Evolutionary conservation across 2,329 filamentous ascomycete genomes (phyloP).

Genomic region (Didymella glomerata): DNA sequence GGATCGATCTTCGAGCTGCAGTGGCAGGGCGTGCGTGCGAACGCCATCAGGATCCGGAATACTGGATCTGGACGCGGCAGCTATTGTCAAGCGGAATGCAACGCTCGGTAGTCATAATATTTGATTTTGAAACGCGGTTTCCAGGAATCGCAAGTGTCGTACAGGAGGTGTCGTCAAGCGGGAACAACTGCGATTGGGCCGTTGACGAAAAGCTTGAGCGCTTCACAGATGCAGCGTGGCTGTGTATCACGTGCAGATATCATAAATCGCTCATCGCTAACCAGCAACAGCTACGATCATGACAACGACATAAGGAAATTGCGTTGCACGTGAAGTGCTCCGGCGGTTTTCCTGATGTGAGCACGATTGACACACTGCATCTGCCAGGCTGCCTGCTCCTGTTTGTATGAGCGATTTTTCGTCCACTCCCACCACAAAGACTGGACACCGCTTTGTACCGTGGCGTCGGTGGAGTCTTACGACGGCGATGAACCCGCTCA

Average conservation of each 20-base stretch:
- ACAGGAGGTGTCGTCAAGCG: constrained; percentile 14
- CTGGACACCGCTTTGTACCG: constrained; percentile 14
- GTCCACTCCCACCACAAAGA: constrained; percentile 27
- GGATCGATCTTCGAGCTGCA: constrained; percentile 5
- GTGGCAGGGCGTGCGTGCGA: background rate
- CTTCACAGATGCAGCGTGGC: constrained; percentile 25
- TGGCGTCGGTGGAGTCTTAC: constrained; percentile 5
- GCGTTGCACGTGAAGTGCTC: constrained; percentile 14
- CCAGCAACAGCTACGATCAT: constrained; percentile 32
- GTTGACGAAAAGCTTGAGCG: constrained; percentile 11
- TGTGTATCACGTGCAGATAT: constrained; percentile 25
- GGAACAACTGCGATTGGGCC: constrained; percentile 14
- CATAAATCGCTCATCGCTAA: constrained; percentile 40
- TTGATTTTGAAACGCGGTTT: constrained; percentile 20
- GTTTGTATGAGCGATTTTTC: constrained; percentile 36
- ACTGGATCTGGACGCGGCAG: constrained; percentile 17
- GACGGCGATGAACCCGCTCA: background rate
- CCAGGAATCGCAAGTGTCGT: constrained; percentile 3
- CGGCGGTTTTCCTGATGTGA: constrained; percentile 21
- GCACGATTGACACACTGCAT: constrained; percentile 21
- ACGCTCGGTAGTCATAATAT: constrained; percentile 7
- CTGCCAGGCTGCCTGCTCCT: constrained; percentile 14
- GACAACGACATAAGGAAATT: constrained; percentile 24
- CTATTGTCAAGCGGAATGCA: constrained; percentile 5
- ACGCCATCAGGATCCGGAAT: constrained; percentile 7